Evolutionary conservation across 768 basidiomycete genomes (phyloP).

Genomic region (Panaeolus papilionaceus): DNA sequence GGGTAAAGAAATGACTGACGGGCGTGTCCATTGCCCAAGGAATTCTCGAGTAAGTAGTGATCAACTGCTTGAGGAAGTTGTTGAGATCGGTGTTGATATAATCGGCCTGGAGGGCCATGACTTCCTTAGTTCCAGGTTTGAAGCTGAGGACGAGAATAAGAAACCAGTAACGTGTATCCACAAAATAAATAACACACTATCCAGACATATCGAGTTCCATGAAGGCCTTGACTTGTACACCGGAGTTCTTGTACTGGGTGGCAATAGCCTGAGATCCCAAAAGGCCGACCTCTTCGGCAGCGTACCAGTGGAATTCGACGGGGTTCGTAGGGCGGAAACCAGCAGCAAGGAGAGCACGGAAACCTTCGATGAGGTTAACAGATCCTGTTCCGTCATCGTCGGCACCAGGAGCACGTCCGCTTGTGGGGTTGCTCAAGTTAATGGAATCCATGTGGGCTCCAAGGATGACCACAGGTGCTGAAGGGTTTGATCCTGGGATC

Average conservation of each 20-base stretch:
- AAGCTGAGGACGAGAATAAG: slow-evolving; percentile 40
- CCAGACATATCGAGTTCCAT: slow-evolving; percentile 51
- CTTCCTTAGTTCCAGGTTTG: slow-evolving; percentile 49
- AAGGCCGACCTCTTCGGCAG: slow-evolving; percentile 51
- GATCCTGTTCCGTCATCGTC: slow-evolving; percentile 57
- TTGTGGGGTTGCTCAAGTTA: slow-evolving; percentile 43
- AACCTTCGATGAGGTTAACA: slow-evolving; percentile 50
- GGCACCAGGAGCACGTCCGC: slow-evolving; percentile 52
- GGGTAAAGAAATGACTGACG: slow-evolving; percentile 33
- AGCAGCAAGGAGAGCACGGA: slow-evolving; percentile 44
- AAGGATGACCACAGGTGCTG: slow-evolving; percentile 41
- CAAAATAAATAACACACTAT: slow-evolving; percentile 34
- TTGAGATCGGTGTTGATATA: slow-evolving; percentile 48
- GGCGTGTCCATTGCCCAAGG: slow-evolving; percentile 42
- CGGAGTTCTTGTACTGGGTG: slow-evolving; percentile 50
- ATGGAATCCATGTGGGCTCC: slow-evolving; percentile 52
- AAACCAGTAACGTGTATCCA: neutral
- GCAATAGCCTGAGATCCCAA: slow-evolving; percentile 62
- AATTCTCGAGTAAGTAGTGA: slow-evolving; percentile 43
- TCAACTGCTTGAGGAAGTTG: slow-evolving; percentile 48
- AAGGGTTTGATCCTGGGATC: slow-evolving; percentile 39
- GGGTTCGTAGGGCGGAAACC: slow-evolving; percentile 45
- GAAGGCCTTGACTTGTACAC: slow-evolving; percentile 55
- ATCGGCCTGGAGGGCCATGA: slow-evolving; percentile 47
- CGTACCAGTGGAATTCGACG: slow-evolving; percentile 57